phyloP scores from a whole-genome alignment of 306 rosid genomes.

The Sesbania bispinosa region DNA sequence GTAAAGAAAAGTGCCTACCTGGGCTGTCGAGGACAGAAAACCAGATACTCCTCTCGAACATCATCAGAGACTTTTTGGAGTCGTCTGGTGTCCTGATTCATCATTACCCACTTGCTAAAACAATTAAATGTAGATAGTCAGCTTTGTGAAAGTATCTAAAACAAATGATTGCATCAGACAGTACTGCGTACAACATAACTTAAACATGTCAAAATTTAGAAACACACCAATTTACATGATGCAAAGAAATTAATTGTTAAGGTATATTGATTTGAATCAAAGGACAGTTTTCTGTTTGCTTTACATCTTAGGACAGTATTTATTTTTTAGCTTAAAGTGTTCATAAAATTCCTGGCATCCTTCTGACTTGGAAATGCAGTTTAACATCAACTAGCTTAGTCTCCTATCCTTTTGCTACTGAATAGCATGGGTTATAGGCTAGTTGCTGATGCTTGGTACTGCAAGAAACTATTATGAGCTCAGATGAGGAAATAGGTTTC shows the following conservation, averaged over 20 bases:
- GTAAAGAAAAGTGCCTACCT: conserved; percentile 46
- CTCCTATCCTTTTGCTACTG: neutral
- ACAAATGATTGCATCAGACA: conserved; percentile 11
- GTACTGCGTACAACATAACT: neutral
- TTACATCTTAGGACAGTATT: conserved; percentile 5
- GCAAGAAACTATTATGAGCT: neutral
- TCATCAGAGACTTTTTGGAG: conserved; percentile 84
- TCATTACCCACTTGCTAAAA: conserved; percentile 97
- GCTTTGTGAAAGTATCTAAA: conserved; percentile 11
- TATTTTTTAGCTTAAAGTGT: neutral
- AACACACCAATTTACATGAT: neutral
- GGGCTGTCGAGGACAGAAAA: conserved; percentile 68
- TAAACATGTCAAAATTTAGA: conserved; percentile 6
- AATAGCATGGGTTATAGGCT: conserved; percentile 1
- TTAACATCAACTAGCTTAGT: neutral
- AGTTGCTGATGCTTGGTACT: neutral
- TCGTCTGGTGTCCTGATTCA: conserved; percentile 87
- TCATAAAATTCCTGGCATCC: neutral
- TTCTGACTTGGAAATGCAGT: neutral
- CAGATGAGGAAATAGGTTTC: conserved; percentile 3
- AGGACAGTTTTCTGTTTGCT: conserved; percentile 1
- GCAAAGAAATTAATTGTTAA: neutral
- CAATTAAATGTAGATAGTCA: conserved; percentile 29
- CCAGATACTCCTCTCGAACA: conserved; percentile 68
- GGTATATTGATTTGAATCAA: neutral